A percentile compares a stretch with the other conserved stretches of the same genome.
Conservation (phyloP, 768 basidiomycete genomes). For the Naematelia aurantialba region DNA sequence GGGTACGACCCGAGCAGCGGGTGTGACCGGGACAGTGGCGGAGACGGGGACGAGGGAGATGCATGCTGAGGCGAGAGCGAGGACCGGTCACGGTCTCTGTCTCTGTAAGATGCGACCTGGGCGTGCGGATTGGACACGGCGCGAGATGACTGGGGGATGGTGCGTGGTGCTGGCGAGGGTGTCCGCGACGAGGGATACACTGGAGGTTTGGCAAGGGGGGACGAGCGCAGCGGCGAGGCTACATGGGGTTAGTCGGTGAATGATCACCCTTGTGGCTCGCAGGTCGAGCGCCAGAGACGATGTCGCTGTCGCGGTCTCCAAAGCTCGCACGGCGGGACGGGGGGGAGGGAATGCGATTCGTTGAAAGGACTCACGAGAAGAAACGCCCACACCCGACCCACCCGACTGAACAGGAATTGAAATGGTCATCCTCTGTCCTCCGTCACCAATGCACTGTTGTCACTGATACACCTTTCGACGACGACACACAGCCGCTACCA, state of each 20-base stretch:
- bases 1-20: conserved; percentile 48
- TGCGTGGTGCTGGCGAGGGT: conserved; percentile 13
- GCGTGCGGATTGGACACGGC: background rate
- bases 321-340: background rate
- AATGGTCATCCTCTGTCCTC: background rate
- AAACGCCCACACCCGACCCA: background rate
- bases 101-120: no score
- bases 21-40: conserved; percentile 39
- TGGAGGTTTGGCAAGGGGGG: conserved; percentile 24
- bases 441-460: no score
- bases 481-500: no score
- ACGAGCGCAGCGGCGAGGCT: conserved; percentile 26
- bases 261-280: no score
- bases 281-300: no score
- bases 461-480: no score
- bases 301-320: no score
- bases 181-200: conserved; percentile 16
- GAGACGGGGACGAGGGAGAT: conserved; percentile 15
- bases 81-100: no score
- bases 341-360: background rate
- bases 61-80: conserved; percentile 4
- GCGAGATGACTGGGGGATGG: background rate
- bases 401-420: background rate
- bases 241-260: background rate
- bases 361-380: background rate